Evolutionary conservation across 345 rosid genomes (phyloP), one percentile per base, ranked within the genome.

Genomic region (Gossypium herbaceum): DNA sequence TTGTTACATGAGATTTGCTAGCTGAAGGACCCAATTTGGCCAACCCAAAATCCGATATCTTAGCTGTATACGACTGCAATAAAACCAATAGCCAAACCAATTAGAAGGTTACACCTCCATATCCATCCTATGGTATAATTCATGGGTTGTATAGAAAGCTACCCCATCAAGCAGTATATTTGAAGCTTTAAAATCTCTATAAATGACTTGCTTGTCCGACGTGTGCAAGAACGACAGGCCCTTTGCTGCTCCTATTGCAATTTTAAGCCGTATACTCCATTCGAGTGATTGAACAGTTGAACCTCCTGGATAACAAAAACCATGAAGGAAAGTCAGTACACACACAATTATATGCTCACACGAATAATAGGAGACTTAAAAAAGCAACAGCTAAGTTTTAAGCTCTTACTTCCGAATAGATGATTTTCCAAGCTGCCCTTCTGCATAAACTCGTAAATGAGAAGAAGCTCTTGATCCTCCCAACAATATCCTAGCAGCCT

Each of bases 21-120:
- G 93, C 97, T 4, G 99, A 93, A 82, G 98, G 99, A 64, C 99
- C 99, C 68, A 90, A 47, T 67, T 93, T 95, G 34, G 99, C 99
- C 82, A 95, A 81, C 60, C 99, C 99, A 65, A 95, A 95, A 70
- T 95, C 99, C 5, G 99, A 95, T 81, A 95, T 73, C 86, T 91
- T 95, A 65, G 99, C 91, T 29, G 82, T 89, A 76, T 90, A 95
- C 17, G 81, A 83, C 99, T 95, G 93, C 84, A 82, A 65, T 8
- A 12, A 52, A 68, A 59, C 17, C 59, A 70, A 56, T 7, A 34
- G 16, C 27, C 50, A 66, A 39, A 76, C 63, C 65, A 65, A 59
- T 56, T 74, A 59, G 17, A 34, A 7, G 7, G 41, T 34, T 34
- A 34, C 41, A 34, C 41, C 41, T 5, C 41, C 41, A 5, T 34